phyloP scores from a whole-genome alignment of 1,139 yeast genomes.

The Protomyces inundatus region DNA sequence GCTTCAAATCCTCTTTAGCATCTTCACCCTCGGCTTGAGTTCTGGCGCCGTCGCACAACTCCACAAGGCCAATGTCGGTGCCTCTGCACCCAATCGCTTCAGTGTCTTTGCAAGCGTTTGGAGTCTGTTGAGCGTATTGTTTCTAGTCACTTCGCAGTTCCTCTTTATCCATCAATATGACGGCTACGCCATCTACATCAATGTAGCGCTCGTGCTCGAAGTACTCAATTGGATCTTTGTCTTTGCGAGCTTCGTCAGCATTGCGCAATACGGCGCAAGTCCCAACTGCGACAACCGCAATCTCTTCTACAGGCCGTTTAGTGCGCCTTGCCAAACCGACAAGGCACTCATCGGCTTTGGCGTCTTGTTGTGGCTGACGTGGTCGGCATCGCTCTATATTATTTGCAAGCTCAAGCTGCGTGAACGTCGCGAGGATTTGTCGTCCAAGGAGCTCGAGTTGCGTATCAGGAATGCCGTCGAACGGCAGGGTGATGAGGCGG shows the following conservation, averaged over 20 bases:
- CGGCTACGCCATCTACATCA: constrained; percentile 17
- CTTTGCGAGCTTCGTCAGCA: constrained; percentile 15
- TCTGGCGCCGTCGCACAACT: constrained; percentile 7
- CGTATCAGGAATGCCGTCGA: constrained; percentile 21
- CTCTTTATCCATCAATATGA: constrained; percentile 14
- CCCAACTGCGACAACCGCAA: not conserved
- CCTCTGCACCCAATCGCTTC: constrained; percentile 9
- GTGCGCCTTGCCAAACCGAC: constrained; percentile 3
- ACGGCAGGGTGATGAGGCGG: constrained; percentile 7
- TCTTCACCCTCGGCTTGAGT: constrained; percentile 13
- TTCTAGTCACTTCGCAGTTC: constrained; percentile 17
- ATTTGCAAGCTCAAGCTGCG: constrained; percentile 7
- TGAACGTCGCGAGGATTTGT: constrained; percentile 1
- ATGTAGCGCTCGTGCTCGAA: constrained; percentile 14
- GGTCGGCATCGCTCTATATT: constrained; percentile 8
- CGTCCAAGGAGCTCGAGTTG: constrained; percentile 19
- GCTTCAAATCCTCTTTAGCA: not conserved
- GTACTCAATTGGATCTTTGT: constrained; percentile 7
- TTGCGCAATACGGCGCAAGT: constrained; percentile 14
- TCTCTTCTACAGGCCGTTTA: not conserved
- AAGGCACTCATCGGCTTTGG: constrained; percentile 7
- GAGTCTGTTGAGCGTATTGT: constrained; percentile 2
- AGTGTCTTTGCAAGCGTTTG: constrained; percentile 8
- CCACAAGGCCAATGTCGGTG: not conserved
- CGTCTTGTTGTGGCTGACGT: constrained; percentile 11